Evolutionary conservation across 768 basidiomycete species (phyloP).

Genomic region (Leucocoprinus sp.): DNA sequence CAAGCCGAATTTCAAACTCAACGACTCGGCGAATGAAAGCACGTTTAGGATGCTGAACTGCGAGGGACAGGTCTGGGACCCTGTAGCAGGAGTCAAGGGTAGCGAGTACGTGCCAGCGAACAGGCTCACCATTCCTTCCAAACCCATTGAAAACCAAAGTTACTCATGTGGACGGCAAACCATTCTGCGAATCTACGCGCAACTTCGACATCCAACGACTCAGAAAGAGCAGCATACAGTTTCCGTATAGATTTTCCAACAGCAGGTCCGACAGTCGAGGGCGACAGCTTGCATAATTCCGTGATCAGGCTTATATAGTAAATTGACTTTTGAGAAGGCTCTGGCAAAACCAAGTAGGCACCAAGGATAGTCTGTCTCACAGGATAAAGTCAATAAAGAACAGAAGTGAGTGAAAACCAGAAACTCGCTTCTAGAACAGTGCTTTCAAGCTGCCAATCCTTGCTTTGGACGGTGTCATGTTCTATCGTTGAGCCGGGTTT

Average conservation of each 20-base stretch:
- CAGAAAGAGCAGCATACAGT: conserved; percentile 69
- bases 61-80: conserved; percentile 75
- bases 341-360: conserved; percentile 67
- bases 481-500: conserved; percentile 52
- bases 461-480: conserved; percentile 45
- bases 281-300: conserved; percentile 92
- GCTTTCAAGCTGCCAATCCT: conserved; percentile 85
- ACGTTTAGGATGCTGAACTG: conserved; percentile 76
- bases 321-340: conserved; percentile 65
- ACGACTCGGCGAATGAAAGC: conserved; percentile 81
- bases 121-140: conserved; percentile 93
- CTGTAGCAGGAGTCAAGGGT: conserved; percentile 31
- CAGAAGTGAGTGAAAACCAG: neutral
- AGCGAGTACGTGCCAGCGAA: neutral
- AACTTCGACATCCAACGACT: conserved; percentile 82
- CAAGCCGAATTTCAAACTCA: conserved; percentile 84
- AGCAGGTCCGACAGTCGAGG: conserved; percentile 87
- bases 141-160: conserved; percentile 97
- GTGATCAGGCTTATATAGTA: conserved; percentile 88
- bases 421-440: conserved; percentile 70
- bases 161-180: conserved; percentile 95
- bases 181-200: conserved; percentile 83
- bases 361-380: conserved; percentile 58
- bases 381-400: neutral
- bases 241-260: conserved; percentile 93